These are phyloP conservation scores for Leccinum obscurum DNA, from an alignment of 768 basidiomycete genomes.

Conservation along the genomic window DNA sequence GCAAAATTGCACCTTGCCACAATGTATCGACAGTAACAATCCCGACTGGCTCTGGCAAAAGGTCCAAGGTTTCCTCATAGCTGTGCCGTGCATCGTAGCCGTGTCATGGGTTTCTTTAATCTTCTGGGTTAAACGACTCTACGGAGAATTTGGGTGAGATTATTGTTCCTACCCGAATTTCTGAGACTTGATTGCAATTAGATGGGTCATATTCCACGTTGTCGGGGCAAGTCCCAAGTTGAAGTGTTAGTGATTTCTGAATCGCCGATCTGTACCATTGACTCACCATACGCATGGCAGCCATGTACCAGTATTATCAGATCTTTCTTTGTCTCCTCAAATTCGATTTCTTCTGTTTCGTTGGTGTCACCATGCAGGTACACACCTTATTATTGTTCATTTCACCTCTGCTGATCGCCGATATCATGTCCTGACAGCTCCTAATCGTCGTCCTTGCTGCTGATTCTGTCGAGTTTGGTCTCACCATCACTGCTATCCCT, in stretches of 20 bases:
- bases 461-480: constrained; percentile 72
- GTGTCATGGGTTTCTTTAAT: constrained; percentile 65
- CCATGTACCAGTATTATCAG: constrained; percentile 89
- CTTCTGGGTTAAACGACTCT: constrained; percentile 70
- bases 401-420: not conserved
- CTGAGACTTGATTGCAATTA: constrained; percentile 30
- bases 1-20: constrained; percentile 22
- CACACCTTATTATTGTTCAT: constrained; percentile 2
- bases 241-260: constrained; percentile 57
- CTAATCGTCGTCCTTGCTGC: constrained; percentile 71
- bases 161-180: not conserved
- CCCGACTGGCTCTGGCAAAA: constrained; percentile 55
- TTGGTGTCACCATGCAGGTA: constrained; percentile 88
- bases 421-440: constrained; percentile 45
- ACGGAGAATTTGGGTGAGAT: constrained; percentile 78
- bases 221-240: constrained; percentile 84
- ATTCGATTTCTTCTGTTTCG: constrained; percentile 88
- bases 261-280: not conserved
- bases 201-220: constrained; percentile 90
- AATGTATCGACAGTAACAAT: constrained; percentile 41
- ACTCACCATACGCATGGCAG: constrained; percentile 38
- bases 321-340: constrained; percentile 86
- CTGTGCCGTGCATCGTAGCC: constrained; percentile 68
- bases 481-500: constrained; percentile 83
- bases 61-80: constrained; percentile 68